phyloP scores from a whole-genome alignment of 345 rosid genomes.

The Eucalyptus globulus region DNA sequence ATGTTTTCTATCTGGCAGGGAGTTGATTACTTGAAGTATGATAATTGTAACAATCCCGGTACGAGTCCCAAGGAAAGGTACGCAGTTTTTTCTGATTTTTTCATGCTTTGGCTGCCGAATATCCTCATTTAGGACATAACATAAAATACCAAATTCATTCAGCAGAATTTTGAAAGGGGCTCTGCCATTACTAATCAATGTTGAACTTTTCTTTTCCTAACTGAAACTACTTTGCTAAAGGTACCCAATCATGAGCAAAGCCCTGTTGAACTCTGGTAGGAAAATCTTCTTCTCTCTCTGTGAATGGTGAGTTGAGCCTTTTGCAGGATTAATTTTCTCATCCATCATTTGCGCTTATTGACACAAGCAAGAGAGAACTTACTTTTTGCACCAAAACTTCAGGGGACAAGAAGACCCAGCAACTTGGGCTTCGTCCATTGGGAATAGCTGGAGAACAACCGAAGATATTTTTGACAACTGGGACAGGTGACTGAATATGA shows the following conservation, averaged over 20 bases:
- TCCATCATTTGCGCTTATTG: not conserved
- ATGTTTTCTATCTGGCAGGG: slow-evolving; percentile 10
- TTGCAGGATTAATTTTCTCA: not conserved
- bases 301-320: slow-evolving; percentile 32
- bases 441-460: slow-evolving; percentile 70
- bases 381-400: not conserved
- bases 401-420: slow-evolving; percentile 68
- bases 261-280: slow-evolving; percentile 37
- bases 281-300: slow-evolving; percentile 45
- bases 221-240: not conserved
- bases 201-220: not conserved
- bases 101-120: not conserved
- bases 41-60: slow-evolving; percentile 25
- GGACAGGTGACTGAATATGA: slow-evolving; percentile 16
- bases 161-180: not conserved
- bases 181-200: not conserved
- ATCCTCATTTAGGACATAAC: not conserved
- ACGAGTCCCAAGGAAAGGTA: slow-evolving; percentile 34
- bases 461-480: slow-evolving; percentile 36
- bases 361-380: not conserved
- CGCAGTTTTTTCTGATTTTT: not conserved
- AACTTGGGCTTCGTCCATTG: slow-evolving; percentile 41
- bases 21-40: slow-evolving; percentile 47
- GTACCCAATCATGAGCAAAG: slow-evolving; percentile 51
- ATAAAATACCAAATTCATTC: not conserved